phyloP scores from a whole-genome alignment of 352 stramenopile genomes.

The Globisporangium apiculatum region DNA sequence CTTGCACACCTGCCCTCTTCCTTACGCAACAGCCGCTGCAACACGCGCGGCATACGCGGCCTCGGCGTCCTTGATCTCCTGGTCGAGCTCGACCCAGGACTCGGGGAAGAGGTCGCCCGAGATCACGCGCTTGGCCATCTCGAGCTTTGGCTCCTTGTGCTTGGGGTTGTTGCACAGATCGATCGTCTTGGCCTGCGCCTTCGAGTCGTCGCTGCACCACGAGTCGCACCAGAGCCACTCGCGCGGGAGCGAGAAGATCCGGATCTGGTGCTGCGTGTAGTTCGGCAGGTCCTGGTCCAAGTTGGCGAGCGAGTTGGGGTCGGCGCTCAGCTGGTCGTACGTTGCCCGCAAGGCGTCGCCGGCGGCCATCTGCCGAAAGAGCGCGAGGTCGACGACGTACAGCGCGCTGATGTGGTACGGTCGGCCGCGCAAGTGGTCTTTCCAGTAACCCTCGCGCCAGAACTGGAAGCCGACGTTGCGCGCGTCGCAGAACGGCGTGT shows the following conservation, averaged over 20 bases:
- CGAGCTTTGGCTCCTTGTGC: slow-evolving; percentile 99
- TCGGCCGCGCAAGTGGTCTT: slow-evolving; percentile 93
- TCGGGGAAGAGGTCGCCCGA: slow-evolving; percentile 95
- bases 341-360: slow-evolving; percentile 94
- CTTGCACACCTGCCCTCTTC: not conserved
- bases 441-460: slow-evolving; percentile 98
- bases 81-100: slow-evolving; percentile 98
- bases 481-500: slow-evolving; percentile 98
- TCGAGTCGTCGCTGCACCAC: slow-evolving; percentile 99
- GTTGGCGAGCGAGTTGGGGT: slow-evolving; percentile 98
- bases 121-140: slow-evolving; percentile 99
- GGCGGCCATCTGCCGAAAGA: slow-evolving; percentile 92
- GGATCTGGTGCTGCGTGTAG: slow-evolving; percentile 93
- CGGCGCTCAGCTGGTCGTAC: slow-evolving; percentile 96
- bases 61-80: slow-evolving; percentile 89
- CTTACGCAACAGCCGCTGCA: not conserved
- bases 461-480: slow-evolving; percentile 98
- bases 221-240: slow-evolving; percentile 99
- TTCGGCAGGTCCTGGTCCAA: slow-evolving; percentile 99
- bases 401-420: slow-evolving; percentile 99
- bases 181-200: slow-evolving; percentile 98
- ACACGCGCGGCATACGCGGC: slow-evolving; percentile 8
- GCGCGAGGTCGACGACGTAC: slow-evolving; percentile 98
- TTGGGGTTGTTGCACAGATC: slow-evolving; percentile 99
- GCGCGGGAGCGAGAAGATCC: slow-evolving; percentile 95